A percentile compares a stretch with the other conserved stretches of the same genome.
Conservation (phyloP, 2,329 filamentous ascomycete species). For the Plectosphaerella sp. region DNA sequence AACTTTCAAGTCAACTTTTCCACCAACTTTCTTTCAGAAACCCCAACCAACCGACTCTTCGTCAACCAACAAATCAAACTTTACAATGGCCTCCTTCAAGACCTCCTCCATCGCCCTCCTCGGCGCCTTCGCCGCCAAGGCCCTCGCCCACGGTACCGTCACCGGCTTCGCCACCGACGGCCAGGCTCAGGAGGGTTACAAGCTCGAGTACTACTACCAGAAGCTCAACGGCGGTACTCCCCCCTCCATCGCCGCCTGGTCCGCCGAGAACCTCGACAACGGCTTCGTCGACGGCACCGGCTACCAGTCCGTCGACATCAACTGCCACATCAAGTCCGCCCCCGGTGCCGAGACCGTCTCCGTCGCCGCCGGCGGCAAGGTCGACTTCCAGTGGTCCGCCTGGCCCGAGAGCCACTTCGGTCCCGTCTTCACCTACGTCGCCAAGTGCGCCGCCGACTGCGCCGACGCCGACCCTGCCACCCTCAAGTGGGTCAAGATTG, state of each 20-base stretch:
- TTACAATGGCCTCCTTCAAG: constrained; percentile 1
- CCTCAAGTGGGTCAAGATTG: constrained; percentile 62
- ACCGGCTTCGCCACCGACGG: constrained; percentile 7
- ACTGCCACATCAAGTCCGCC: constrained; percentile 37
- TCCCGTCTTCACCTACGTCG: constrained; percentile 61
- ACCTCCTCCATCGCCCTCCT: constrained; percentile 8
- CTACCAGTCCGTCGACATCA: constrained; percentile 36
- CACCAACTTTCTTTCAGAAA: not conserved
- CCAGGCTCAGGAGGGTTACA: constrained; percentile 10
- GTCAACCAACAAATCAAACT: not conserved
- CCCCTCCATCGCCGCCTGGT: constrained; percentile 30
- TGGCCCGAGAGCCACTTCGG: constrained; percentile 41
- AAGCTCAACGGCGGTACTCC: constrained; percentile 9
- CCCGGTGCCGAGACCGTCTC: constrained; percentile 30
- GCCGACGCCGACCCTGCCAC: constrained; percentile 44
- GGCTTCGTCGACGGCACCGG: constrained; percentile 42
- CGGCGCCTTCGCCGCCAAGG: constrained; percentile 10
- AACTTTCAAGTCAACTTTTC: not conserved
- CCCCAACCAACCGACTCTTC: not conserved
- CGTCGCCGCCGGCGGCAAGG: constrained; percentile 32
- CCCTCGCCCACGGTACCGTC: constrained; percentile 12
- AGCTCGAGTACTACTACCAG: constrained; percentile 16
- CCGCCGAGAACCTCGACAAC: constrained; percentile 38
- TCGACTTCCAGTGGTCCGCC: constrained; percentile 34
- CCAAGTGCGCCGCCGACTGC: constrained; percentile 54